Base-by-base conservation (phyloP, 805 yeast genomes). In the Starmerella apicola region DNA sequence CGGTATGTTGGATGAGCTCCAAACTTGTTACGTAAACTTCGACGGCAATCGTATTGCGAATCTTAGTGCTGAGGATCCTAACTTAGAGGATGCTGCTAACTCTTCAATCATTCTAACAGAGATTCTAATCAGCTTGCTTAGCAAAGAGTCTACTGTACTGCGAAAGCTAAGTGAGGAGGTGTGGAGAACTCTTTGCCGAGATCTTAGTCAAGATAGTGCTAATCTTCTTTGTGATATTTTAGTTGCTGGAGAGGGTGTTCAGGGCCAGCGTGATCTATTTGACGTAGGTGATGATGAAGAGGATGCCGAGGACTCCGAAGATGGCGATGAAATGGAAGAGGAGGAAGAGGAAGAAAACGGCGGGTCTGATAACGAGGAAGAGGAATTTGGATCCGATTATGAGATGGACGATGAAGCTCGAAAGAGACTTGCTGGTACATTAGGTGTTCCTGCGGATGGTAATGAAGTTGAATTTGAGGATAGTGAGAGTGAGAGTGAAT, bases 201-300 rank as follows among this genome's bases (percentile, higher is more conserved):
- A 66, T 25, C 58, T 77, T 23, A 65, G 64, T 2, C 51, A 47
- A 9, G 56, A 59, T 8, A 74, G 78, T 34, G 49, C 80, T 24
- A 59, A 62, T 9, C 58, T 72, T 19, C 51, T 80, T 35, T 64
- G 66, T 37, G 79, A 77, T 42, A 70, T 78, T 15, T 56, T 79
- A 37, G 49, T 62, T 15, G 68, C 93, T 0, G 76, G 72, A 53
- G 96, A 86, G 58, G 82, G 81, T 56, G 73, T 76, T 45, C 76
- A 78, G 49, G 96, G 96, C 1, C 91, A 82, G 58, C 68, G 70
- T 20, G 70, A 71, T 34, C 60, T 88, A 51, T 86, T 86, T 54
- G 82, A 81, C 42, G 74, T 71, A 12, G 82, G 66, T 9, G 67
- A 67, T 35, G 74, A 64, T 15, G 64, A 55, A 30, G 72, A 63